These are phyloP conservation scores for Mollisiaceae sp. DNA, from an alignment of 2,329 filamentous ascomycete species.

Conservation along the genomic window DNA sequence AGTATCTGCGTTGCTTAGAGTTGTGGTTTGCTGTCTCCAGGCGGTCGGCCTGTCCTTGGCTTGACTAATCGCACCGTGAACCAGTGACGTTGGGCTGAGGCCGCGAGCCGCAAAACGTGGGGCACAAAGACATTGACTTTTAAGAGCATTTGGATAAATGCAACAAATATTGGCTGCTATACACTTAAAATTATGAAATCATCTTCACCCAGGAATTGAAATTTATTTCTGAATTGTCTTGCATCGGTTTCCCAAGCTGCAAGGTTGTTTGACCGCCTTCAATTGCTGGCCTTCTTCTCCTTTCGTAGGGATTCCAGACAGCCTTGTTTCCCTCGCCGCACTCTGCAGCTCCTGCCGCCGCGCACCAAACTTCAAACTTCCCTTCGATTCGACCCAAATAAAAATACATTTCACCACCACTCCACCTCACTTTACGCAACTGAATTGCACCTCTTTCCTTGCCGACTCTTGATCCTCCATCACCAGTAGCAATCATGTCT, in stretches of 20 bases:
- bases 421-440: background rate
- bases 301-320: slow-evolving; percentile 2
- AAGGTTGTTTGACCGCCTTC: slow-evolving; percentile 11
- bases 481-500: slow-evolving; percentile 33
- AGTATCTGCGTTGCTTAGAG: background rate
- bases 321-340: slow-evolving; percentile 15
- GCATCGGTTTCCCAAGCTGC: slow-evolving; percentile 2
- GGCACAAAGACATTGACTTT: slow-evolving; percentile 16
- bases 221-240: background rate
- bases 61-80: slow-evolving; percentile 8
- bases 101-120: slow-evolving; percentile 25
- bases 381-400: slow-evolving; percentile 11
- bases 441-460: slow-evolving; percentile 19
- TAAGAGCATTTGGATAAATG: background rate
- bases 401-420: slow-evolving; percentile 6
- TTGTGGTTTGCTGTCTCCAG: slow-evolving; percentile 11
- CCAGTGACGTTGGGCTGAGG: slow-evolving; percentile 13
- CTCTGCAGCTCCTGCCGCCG: slow-evolving; percentile 10
- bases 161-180: background rate
- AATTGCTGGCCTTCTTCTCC: slow-evolving; percentile 1
- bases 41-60: slow-evolving; percentile 1
- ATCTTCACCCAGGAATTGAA: background rate
- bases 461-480: slow-evolving; percentile 18
- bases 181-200: background rate
- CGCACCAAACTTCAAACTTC: slow-evolving; percentile 11